Evolutionary conservation across 2,329 filamentous ascomycete genomes (phyloP).

Genomic region (Pyricularia pennisetigena): DNA sequence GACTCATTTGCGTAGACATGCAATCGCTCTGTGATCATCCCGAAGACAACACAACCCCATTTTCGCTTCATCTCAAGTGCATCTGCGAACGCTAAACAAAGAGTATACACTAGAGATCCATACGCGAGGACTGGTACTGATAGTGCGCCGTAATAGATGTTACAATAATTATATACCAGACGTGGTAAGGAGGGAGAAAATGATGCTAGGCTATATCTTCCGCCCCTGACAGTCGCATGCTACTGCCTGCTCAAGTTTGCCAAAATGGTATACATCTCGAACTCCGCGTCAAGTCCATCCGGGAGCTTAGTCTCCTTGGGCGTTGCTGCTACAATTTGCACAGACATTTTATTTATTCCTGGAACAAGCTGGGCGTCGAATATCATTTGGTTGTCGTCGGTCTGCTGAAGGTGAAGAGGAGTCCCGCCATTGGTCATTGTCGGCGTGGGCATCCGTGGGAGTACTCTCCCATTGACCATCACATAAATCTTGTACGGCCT

Average conservation of each 20-base stretch:
- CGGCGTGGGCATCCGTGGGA: constrained; percentile 34
- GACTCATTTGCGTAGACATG: no score
- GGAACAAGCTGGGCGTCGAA: constrained; percentile 65
- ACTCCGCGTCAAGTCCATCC: constrained; percentile 55
- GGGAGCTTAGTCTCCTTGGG: constrained; percentile 46
- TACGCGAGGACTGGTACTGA: neutral
- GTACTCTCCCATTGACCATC: constrained; percentile 54
- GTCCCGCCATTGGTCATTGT: constrained; percentile 35
- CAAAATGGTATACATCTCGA: constrained; percentile 71
- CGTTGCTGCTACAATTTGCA: constrained; percentile 67
- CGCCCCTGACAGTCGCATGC: neutral
- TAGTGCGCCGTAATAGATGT: neutral
- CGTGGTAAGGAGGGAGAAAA: neutral
- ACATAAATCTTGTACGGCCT: constrained; percentile 73
- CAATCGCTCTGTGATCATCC: no score
- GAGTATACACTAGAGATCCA: neutral
- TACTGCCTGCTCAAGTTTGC: constrained; percentile 48
- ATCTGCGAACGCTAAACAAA: neutral
- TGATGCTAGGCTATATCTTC: neutral
- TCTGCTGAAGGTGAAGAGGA: constrained; percentile 14
- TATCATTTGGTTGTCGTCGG: constrained; percentile 49
- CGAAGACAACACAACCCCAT: neutral
- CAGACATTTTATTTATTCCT: constrained; percentile 68
- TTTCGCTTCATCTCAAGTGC: neutral
- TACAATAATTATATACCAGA: neutral